phyloP scores from a whole-genome alignment of 257 asterid species.

The Ballota nigra region DNA sequence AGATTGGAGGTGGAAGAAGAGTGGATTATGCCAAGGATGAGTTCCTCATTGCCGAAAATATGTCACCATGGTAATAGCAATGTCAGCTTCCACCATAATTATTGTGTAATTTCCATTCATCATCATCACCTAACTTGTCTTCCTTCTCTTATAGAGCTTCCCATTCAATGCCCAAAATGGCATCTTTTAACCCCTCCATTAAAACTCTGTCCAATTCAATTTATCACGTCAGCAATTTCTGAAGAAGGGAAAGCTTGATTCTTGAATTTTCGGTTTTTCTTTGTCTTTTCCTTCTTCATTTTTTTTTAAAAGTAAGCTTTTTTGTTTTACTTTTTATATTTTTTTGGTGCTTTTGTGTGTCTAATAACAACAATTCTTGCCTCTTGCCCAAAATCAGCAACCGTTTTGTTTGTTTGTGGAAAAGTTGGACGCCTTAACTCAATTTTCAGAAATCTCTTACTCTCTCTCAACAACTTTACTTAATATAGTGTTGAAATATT shows the following conservation, averaged over 20 bases:
- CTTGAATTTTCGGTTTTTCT: conserved; percentile 20
- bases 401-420: conserved; percentile 39
- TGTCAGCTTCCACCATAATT: conserved; percentile 39
- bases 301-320: neutral
- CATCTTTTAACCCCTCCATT: conserved; percentile 29
- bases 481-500: conserved; percentile 13
- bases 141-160: conserved; percentile 39
- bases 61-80: conserved; percentile 39
- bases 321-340: neutral
- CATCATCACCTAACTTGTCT: conserved; percentile 45
- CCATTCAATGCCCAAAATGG: conserved; percentile 42
- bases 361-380: conserved; percentile 23
- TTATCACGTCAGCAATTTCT: conserved; percentile 27
- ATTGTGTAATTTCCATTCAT: conserved; percentile 28
- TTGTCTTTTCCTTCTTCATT: neutral
- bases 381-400: conserved; percentile 30
- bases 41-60: conserved; percentile 41
- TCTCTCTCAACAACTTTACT: conserved; percentile 15
- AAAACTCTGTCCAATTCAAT: conserved; percentile 30
- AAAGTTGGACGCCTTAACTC: conserved; percentile 23
- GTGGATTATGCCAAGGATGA: conserved; percentile 69
- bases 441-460: conserved; percentile 27
- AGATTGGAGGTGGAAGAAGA: conserved; percentile 74
- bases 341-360: conserved; percentile 29
- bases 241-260: conserved; percentile 35